These are phyloP conservation scores for Agaricus blazei DNA, from an alignment of 768 basidiomycete species.

Conservation along the genomic window DNA sequence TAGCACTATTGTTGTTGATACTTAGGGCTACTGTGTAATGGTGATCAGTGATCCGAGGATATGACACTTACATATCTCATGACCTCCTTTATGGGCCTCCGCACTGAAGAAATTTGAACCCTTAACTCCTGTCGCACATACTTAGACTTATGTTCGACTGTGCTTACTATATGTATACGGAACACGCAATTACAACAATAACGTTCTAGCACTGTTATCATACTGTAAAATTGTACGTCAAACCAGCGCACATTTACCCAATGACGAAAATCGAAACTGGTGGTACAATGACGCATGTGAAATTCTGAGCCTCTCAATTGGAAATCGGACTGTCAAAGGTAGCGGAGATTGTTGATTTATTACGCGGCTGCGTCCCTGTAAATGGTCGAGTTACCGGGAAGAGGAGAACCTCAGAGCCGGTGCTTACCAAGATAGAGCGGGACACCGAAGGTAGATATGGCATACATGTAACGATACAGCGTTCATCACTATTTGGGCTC, in stretches of 20 bases:
- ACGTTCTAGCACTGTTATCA: not conserved
- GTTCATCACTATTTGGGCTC: conserved; percentile 9
- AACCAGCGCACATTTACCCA: not conserved
- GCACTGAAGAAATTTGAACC: too few relatives aligned
- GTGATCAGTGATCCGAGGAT: too few relatives aligned
- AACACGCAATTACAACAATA: not conserved
- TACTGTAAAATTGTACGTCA: conserved; percentile 1
- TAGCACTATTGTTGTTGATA: too few relatives aligned
- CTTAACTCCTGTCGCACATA: too few relatives aligned
- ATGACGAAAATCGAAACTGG: not conserved
- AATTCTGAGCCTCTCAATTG: not conserved
- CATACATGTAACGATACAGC: conserved; percentile 18
- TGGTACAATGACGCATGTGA: not conserved
- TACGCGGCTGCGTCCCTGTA: not conserved
- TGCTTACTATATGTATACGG: not conserved
- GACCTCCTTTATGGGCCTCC: too few relatives aligned
- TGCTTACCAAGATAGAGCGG: not conserved
- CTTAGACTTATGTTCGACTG: not conserved
- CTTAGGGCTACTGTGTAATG: too few relatives aligned
- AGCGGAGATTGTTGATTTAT: not conserved
- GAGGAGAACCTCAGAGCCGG: not conserved
- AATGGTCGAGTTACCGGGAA: not conserved
- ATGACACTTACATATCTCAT: too few relatives aligned
- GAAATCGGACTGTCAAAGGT: not conserved
- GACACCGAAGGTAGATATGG: not conserved